phyloP scores from a whole-genome alignment of 768 basidiomycete genomes.

The Leccinum obscurum region DNA sequence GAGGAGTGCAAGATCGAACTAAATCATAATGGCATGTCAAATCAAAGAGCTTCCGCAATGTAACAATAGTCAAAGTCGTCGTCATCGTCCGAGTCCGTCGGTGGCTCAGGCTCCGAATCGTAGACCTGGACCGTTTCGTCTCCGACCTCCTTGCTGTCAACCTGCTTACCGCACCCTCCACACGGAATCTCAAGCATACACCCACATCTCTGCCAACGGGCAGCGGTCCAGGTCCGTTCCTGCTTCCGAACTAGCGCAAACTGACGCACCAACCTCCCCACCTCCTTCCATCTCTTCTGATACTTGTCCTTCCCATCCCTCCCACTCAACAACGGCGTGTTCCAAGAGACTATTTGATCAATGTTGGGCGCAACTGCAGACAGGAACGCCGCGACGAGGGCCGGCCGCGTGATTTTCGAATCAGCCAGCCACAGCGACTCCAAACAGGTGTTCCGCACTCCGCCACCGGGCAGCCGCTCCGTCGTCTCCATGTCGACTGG shows the following conservation, averaged over 20 bases:
- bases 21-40: not conserved
- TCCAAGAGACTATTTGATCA: slow-evolving; percentile 32
- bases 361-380: slow-evolving; percentile 33
- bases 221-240: slow-evolving; percentile 22
- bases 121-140: slow-evolving; percentile 18
- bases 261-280: slow-evolving; percentile 22
- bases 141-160: not conserved
- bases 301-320: slow-evolving; percentile 28
- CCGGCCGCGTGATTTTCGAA: slow-evolving; percentile 27
- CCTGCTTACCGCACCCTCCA: not conserved
- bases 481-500: slow-evolving; percentile 7
- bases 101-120: slow-evolving; percentile 26
- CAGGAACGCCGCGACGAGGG: slow-evolving; percentile 28
- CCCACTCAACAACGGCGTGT: slow-evolving; percentile 29
- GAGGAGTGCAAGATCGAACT: not conserved
- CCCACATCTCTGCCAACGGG: not conserved
- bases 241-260: slow-evolving; percentile 22
- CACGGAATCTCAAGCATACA: not conserved
- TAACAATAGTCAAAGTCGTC: slow-evolving; percentile 30
- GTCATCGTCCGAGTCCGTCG: slow-evolving; percentile 24
- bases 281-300: slow-evolving; percentile 24
- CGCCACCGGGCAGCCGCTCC: slow-evolving; percentile 15
- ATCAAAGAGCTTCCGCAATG: slow-evolving; percentile 3
- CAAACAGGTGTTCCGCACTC: slow-evolving; percentile 25
- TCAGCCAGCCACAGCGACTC: slow-evolving; percentile 32